Conservation (phyloP, 108 stramenopile species). For the Pseudonitzschia multiseries region DNA sequence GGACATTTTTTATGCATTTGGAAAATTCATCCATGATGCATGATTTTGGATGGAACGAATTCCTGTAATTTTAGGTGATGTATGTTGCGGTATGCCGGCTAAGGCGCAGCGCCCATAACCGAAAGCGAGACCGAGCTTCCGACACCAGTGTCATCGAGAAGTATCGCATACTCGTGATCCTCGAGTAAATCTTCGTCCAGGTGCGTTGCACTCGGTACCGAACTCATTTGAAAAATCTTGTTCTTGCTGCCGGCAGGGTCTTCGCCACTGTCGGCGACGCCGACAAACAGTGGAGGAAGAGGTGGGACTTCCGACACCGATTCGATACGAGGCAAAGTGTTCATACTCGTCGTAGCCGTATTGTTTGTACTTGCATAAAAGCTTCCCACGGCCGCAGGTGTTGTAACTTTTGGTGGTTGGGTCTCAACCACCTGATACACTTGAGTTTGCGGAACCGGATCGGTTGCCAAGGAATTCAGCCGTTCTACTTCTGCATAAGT, state of each 20-base stretch:
- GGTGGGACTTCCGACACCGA: constrained; percentile 34
- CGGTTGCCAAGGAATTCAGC: constrained; percentile 21
- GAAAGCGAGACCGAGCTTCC: constrained; percentile 23
- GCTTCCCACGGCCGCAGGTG: constrained; percentile 6
- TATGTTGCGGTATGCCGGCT: neutral
- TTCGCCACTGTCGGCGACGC: constrained; percentile 15
- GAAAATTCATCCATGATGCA: no score
- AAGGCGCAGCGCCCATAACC: neutral
- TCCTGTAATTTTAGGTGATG: no score
- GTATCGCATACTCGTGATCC: constrained; percentile 83
- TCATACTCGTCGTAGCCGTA: constrained; percentile 25
- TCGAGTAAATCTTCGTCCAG: constrained; percentile 66
- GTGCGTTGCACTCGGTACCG: constrained; percentile 16
- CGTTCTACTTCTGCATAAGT: constrained; percentile 44
- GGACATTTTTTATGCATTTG: no score
- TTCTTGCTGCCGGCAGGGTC: constrained; percentile 20
- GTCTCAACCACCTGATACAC: neutral
- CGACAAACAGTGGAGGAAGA: constrained; percentile 60
- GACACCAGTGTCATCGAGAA: constrained; percentile 59
- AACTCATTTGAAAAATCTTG: constrained; percentile 3
- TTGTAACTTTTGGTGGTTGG: constrained; percentile 5
- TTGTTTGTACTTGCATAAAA: constrained; percentile 5
- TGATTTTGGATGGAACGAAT: no score
- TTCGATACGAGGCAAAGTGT: constrained; percentile 39
- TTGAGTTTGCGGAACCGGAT: neutral